Evolutionary conservation across 495 filamentous ascomycete species (phyloP).

Genomic region (Penicillium dipodomyicola): DNA sequence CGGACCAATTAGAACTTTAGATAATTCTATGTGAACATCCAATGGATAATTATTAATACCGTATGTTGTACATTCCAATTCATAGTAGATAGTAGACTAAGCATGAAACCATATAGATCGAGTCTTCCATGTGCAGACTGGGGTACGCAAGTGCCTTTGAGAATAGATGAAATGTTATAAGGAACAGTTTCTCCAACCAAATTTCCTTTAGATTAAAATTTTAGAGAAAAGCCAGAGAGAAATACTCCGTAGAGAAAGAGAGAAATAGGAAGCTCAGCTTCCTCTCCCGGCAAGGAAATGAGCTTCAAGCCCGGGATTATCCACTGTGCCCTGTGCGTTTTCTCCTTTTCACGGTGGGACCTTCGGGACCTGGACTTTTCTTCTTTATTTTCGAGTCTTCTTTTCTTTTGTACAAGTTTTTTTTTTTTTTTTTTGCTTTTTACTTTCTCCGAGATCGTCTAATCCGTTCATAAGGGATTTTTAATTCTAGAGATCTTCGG

Average conservation of each 20-base stretch:
- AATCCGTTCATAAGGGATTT: neutral
- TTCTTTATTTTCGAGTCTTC: neutral
- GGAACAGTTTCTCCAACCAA: neutral
- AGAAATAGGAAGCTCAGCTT: neutral
- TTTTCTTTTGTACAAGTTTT: neutral
- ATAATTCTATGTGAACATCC: too few species aligned
- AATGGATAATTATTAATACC: too few species aligned
- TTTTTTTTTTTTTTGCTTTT: neutral
- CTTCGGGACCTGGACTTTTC: conserved; percentile 2
- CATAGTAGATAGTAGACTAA: neutral
- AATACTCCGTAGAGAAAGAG: too few species aligned
- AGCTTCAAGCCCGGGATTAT: conserved; percentile 9
- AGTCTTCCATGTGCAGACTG: neutral
- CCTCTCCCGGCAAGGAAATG: conserved; percentile 2
- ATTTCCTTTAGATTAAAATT: too few species aligned
- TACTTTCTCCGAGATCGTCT: neutral
- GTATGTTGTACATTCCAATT: too few species aligned
- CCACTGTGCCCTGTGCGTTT: conserved; percentile 18
- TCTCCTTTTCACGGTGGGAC: conserved; percentile 7
- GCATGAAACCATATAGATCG: conserved; percentile 1
- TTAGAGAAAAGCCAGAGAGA: neutral
- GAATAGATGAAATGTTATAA: neutral
- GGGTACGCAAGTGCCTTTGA: neutral
- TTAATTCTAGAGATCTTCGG: too few species aligned
- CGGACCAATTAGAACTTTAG: too few species aligned